Evolutionary conservation across 257 asterid genomes (phyloP).

Genomic region (Prunella vulgaris): DNA sequence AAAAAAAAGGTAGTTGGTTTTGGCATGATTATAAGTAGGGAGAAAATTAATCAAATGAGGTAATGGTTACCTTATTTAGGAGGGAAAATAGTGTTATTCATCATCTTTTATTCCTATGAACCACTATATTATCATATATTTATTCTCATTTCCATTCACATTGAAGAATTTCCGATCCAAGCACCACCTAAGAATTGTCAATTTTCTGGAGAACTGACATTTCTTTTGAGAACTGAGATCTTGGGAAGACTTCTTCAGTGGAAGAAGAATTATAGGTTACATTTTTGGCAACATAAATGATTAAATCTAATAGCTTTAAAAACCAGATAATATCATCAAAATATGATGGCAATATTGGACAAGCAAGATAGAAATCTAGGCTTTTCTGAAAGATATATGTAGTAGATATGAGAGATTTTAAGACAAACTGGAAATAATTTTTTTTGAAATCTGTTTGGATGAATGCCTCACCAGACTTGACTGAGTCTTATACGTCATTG

Average conservation of each 20-base stretch:
- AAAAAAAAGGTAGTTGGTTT: too few species aligned
- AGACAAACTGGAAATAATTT: slow-evolving; percentile 1
- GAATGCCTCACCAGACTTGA: slow-evolving; percentile 11
- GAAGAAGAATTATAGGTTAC: not conserved
- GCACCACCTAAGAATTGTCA: not conserved
- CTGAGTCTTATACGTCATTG: slow-evolving; percentile 3
- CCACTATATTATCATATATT: too few species aligned
- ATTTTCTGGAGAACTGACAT: not conserved
- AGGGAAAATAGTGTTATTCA: too few species aligned
- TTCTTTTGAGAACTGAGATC: not conserved
- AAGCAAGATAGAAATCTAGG: not conserved
- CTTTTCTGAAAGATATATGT: not conserved
- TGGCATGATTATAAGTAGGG: too few species aligned
- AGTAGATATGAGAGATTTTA: not conserved
- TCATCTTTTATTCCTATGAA: too few species aligned
- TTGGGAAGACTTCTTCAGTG: not conserved
- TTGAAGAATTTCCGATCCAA: too few species aligned
- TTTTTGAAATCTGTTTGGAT: not conserved
- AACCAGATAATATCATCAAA: not conserved
- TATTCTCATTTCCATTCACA: too few species aligned
- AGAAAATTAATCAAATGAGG: too few species aligned
- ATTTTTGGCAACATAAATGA: not conserved
- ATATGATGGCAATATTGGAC: slow-evolving; percentile 2
- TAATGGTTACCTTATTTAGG: too few species aligned
- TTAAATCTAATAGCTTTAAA: not conserved